Evolutionary conservation across 208 protist species (phyloP), one percentile per base, ranked within the genome.

Genomic region (Leishmania arabica): DNA sequence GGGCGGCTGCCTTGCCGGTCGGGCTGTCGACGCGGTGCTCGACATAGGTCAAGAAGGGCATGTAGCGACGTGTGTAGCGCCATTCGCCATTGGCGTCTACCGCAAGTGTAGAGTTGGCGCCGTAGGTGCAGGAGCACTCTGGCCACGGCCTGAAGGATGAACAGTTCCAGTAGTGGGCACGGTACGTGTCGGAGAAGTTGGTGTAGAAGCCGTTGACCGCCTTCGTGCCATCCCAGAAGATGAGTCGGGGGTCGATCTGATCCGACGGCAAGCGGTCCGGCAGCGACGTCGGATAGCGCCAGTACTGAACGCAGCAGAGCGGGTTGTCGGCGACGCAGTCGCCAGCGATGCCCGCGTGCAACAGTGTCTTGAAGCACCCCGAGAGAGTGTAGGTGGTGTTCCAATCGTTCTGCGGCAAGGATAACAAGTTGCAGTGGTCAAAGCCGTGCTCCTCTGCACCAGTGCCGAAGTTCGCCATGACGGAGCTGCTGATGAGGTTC

Each of bases 291-390:
- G 82, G 82, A 70, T 73, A 86, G 66, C 82, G 82, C 82, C 82
- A 86, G 78, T 86, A 86, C 42, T 79, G 72, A n/a, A 86, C 49
- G 54, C 82, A 86, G 78, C 82, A 86, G 60, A 86, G 64, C 42
- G 82, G 82, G 58, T 82, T 86, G 0, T 60, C 49, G 3, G 82
- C 65, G 27, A 77, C 56, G 58, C 82, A 86, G 74, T 86, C 82
- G 21, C 65, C 54, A 7, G 82, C 78, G 19, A 86, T 82, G 45
- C 82, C 82, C 15, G 78, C 56, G 47, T 86, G 82, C 54, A 86
- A 53, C n/a, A 78, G 76, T 15, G 71, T 65, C 70, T 85, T 85
- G 69, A 58, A 51, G 68, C 81, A 85, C 0, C 81, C 81, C 9
- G 51, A 76, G 51, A 15, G 11, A 21, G 31, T 47, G 19, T 24